Evolutionary conservation across 1,139 yeast species (phyloP).

Genomic region (Pichia sp.): DNA sequence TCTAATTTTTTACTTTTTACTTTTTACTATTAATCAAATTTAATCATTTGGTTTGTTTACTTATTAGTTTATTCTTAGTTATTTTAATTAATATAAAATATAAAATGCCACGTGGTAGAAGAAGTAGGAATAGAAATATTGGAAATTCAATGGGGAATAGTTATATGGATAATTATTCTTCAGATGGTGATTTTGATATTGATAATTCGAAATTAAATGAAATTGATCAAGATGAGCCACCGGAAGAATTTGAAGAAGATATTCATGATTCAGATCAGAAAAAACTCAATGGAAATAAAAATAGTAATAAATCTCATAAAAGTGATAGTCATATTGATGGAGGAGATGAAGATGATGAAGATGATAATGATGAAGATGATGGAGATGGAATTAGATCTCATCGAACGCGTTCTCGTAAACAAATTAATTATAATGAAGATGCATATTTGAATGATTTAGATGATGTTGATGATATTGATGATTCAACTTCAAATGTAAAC

Average conservation of each 20-base stretch:
- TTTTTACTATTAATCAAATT: too few relatives aligned
- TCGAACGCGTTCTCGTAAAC: slow-evolving; percentile 23
- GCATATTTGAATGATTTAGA: slow-evolving; percentile 7
- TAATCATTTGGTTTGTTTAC: too few relatives aligned
- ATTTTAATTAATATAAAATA: too few relatives aligned
- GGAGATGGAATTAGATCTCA: slow-evolving; percentile 16
- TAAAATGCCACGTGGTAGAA: too few relatives aligned
- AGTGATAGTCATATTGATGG: slow-evolving; percentile 5
- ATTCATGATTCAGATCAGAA: slow-evolving; percentile 19
- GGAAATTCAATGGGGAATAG: neutral
- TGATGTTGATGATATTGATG: neutral
- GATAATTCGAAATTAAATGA: slow-evolving; percentile 4
- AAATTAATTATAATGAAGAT: slow-evolving; percentile 31
- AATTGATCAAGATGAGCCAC: slow-evolving; percentile 16
- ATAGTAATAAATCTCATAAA: too few relatives aligned
- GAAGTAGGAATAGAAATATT: neutral
- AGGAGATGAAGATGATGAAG: neutral
- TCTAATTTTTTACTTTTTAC: too few relatives aligned
- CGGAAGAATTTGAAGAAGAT: slow-evolving; percentile 23
- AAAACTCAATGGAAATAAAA: slow-evolving; percentile 3
- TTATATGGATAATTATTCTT: neutral
- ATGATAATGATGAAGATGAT: neutral
- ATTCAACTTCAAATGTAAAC: too few relatives aligned
- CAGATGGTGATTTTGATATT: slow-evolving; percentile 11
- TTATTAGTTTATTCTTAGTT: too few relatives aligned